Evolutionary conservation across 2,329 filamentous ascomycete genomes (phyloP).

Genomic region (Lachnellula suecica): DNA sequence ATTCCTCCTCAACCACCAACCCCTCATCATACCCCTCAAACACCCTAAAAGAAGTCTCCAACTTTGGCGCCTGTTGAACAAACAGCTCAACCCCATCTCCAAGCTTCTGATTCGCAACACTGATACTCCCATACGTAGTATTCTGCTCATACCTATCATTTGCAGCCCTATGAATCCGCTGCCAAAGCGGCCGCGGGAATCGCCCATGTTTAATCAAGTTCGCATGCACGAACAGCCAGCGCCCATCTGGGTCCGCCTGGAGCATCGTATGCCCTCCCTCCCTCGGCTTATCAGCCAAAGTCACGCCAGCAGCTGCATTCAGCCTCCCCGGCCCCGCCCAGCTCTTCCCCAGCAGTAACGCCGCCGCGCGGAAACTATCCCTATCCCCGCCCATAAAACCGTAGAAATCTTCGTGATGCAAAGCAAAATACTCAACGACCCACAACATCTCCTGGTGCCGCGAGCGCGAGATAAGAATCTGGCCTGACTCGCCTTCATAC

Average conservation of each 20-base stretch:
- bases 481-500: conserved; percentile 21
- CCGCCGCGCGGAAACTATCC: conserved; percentile 19
- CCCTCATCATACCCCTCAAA: conserved; percentile 17
- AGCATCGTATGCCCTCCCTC: conserved; percentile 23
- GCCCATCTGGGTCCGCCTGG: conserved; percentile 17
- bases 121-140: conserved; percentile 20
- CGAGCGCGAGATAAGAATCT: conserved; percentile 16
- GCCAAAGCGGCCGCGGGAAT: conserved; percentile 15
- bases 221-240: conserved; percentile 24
- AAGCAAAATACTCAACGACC: conserved; percentile 21
- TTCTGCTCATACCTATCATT: conserved; percentile 12
- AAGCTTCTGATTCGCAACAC: conserved; percentile 16
- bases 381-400: conserved; percentile 22
- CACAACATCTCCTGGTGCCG: conserved; percentile 19
- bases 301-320: conserved; percentile 10
- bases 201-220: conserved; percentile 21
- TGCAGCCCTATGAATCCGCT: conserved; percentile 13
- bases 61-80: conserved; percentile 8
- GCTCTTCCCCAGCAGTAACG: conserved; percentile 13
- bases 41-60: conserved; percentile 13
- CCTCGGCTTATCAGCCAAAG: background rate
- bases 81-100: conserved; percentile 18
- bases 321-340: conserved; percentile 16
- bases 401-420: conserved; percentile 17
- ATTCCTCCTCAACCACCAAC: conserved; percentile 13